Evolutionary conservation across 1,284 basidiomycete genomes (phyloP), one percentile per base, ranked within the genome.

Genomic region (Fistulina hepatica): DNA sequence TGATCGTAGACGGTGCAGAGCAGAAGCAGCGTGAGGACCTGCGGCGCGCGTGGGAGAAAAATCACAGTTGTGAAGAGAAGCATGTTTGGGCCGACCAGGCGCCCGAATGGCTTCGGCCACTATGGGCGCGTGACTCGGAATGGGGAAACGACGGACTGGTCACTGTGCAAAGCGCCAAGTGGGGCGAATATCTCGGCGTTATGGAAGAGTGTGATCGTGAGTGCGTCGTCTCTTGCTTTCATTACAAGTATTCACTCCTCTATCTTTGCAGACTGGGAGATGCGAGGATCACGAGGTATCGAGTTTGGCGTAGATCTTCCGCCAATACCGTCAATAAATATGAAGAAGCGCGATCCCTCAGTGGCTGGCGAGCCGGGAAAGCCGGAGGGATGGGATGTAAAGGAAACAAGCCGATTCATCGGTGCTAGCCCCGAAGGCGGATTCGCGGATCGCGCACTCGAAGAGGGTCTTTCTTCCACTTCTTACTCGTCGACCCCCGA

Each of bases 91-190:
- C 46, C 21, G 37, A 37, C 12, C 13, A 19, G 20, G 28, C 41
- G 31, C 28, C 20, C 31, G 41, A 33, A 33, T 30, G 45, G 40
- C 17, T 19, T n/a, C 40, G 41, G 2, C 58, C 59, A 2, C 42
- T 65, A 11, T 70, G 69, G 69, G 61, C 59, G 15, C 58, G 57
- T 34, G 68, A 70, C 21, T 65, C 61, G 20, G 63, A 82, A 47
- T 84, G 85, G 74, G 94, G 94, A 2, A 97, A 97, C 55, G 95
- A 99, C 53, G 93, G 92, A 0, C 67, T 99, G 11, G 94, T 99
- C 13, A 85, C 82, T 9, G 72, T 98, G 11, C 76, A 83, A 46
- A 86, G 81, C 48, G 88, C 92, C 11, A 77, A 78, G 48, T 95
- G 91, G 91, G 92, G 92, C 17, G 86, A 92, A 52, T 94, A 91